A percentile compares a stretch with the other conserved stretches of the same genome.
phyloP scores from a whole-genome alignment of 768 basidiomycete species.

The Suillus discolor region DNA sequence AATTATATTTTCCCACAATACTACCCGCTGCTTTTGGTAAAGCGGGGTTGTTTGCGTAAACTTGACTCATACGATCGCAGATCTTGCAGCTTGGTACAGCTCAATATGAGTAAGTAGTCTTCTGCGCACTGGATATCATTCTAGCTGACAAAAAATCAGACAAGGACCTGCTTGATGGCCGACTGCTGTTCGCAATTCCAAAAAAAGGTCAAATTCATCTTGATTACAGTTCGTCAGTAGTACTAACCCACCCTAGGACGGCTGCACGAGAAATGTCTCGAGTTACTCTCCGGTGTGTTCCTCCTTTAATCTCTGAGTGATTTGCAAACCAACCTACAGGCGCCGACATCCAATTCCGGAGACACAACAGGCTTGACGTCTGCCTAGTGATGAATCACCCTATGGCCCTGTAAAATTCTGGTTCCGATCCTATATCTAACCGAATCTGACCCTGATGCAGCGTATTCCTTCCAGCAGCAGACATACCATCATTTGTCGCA shows the following conservation, averaged over 20 bases:
- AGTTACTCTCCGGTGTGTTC: constrained; percentile 75
- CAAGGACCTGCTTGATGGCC: constrained; percentile 78
- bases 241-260: constrained; percentile 53
- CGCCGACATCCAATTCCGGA: constrained; percentile 93
- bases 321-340: constrained; percentile 44
- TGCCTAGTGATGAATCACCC: constrained; percentile 92
- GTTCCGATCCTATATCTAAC: neutral
- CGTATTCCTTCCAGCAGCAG: constrained; percentile 94
- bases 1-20: constrained; percentile 5
- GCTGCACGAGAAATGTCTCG: constrained; percentile 87
- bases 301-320: neutral
- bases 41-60: too few relatives aligned
- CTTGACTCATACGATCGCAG: neutral
- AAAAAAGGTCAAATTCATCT: constrained; percentile 78
- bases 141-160: constrained; percentile 38
- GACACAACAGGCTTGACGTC: constrained; percentile 87
- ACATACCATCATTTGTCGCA: constrained; percentile 98
- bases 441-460: constrained; percentile 41
- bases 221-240: constrained; percentile 9
- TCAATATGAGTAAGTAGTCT: constrained; percentile 27
- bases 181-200: constrained; percentile 92
- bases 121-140: neutral
- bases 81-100: neutral
- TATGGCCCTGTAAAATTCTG: constrained; percentile 80
- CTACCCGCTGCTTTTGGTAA: constrained; percentile 8